phyloP scores from a whole-genome alignment of 169 alveolate species.

The Plasmodium inui region DNA sequence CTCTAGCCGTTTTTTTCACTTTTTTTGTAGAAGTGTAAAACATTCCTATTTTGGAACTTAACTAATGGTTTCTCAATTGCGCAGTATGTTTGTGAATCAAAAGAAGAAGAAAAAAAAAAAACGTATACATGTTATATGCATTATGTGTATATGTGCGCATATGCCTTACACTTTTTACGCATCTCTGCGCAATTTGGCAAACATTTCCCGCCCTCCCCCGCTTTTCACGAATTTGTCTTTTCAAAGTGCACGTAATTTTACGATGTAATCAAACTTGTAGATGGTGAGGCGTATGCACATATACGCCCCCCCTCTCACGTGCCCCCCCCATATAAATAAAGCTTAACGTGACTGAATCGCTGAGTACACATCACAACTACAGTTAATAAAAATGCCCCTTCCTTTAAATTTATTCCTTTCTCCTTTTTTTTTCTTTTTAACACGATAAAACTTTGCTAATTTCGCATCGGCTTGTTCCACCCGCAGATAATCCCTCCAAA shows the following conservation, averaged over 20 bases:
- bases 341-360: not conserved
- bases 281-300: not conserved
- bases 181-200: not conserved
- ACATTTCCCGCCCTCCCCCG: not conserved
- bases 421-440: not conserved
- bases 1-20: not conserved
- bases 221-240: slow-evolving; percentile 26
- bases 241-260: not conserved
- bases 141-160: not conserved
- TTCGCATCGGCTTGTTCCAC: not conserved
- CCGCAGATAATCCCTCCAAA: not conserved
- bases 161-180: not conserved
- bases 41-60: not conserved
- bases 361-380: not conserved
- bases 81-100: not conserved
- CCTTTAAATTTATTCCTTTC: not conserved
- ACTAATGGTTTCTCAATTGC: not conserved
- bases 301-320: not conserved
- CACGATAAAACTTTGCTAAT: slow-evolving; percentile 2
- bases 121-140: not conserved
- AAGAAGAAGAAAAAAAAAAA: not conserved
- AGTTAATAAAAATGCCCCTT: not conserved
- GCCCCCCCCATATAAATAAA: not conserved
- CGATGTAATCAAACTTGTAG: not conserved
- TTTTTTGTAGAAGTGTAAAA: not conserved